phyloP scores from a whole-genome alignment of 2,329 filamentous ascomycete species.

The Pseudodiploospora longispora region DNA sequence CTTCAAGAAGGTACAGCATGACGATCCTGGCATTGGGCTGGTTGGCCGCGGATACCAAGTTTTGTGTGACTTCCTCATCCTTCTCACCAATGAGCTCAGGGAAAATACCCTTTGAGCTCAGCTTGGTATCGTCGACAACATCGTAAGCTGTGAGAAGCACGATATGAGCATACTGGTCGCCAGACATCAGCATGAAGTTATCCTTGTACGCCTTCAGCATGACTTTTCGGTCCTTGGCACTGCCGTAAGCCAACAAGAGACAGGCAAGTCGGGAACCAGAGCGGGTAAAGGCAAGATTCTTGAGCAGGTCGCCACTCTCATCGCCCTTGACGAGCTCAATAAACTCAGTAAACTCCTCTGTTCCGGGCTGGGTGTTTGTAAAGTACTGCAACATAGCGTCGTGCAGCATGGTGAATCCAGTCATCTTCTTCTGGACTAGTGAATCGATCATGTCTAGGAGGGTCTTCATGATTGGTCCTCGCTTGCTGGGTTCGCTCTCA shows the following conservation, averaged over 20 bases:
- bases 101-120: slow-evolving; percentile 79
- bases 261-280: slow-evolving; percentile 77
- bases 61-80: slow-evolving; percentile 52
- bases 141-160: slow-evolving; percentile 83
- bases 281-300: slow-evolving; percentile 93
- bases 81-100: slow-evolving; percentile 74
- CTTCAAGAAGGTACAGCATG: slow-evolving; percentile 75
- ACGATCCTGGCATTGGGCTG: slow-evolving; percentile 58
- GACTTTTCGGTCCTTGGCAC: slow-evolving; percentile 85
- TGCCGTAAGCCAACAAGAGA: slow-evolving; percentile 73
- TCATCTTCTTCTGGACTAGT: slow-evolving; percentile 92
- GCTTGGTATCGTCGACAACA: slow-evolving; percentile 87
- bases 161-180: slow-evolving; percentile 68
- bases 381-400: slow-evolving; percentile 98
- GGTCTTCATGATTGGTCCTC: slow-evolving; percentile 76
- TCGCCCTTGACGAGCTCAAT: slow-evolving; percentile 87
- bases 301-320: slow-evolving; percentile 79
- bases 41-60: slow-evolving; percentile 55
- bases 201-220: slow-evolving; percentile 87
- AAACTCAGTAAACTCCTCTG: slow-evolving; percentile 78
- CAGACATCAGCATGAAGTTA: slow-evolving; percentile 76
- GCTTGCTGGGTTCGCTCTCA: slow-evolving; percentile 72
- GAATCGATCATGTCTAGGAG: slow-evolving; percentile 82
- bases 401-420: slow-evolving; percentile 94
- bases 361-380: slow-evolving; percentile 66